Percentiles rank a stretch among this genome's conserved stretches.
These are phyloP conservation scores for Plasmodium gaboni DNA, from an alignment of 169 alveolate species.

Conservation along the genomic window DNA sequence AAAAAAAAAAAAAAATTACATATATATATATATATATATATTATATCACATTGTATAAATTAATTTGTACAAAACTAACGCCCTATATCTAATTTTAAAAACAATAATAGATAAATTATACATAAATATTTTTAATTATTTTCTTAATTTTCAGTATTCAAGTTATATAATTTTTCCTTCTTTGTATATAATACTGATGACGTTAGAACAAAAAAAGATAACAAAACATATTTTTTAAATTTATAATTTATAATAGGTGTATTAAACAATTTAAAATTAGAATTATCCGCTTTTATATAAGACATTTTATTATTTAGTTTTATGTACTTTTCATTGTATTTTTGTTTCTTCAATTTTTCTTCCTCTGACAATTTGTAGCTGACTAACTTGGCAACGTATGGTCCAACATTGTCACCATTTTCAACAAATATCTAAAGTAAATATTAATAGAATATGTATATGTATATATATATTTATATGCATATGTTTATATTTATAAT, in stretches of 20 bases:
- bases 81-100: too few species aligned
- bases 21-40: too few species aligned
- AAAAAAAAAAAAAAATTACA: too few species aligned
- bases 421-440: conserved; percentile 80
- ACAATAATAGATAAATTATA: too few species aligned
- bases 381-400: conserved; percentile 79
- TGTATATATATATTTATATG: neutral
- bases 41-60: too few species aligned
- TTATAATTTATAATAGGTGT: conserved; percentile 14
- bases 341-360: conserved; percentile 44
- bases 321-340: conserved; percentile 67
- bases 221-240: conserved; percentile 22
- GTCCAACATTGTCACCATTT: conserved; percentile 86
- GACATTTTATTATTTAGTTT: conserved; percentile 45
- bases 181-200: conserved; percentile 41
- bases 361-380: conserved; percentile 66
- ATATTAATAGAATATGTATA: neutral
- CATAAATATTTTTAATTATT: neutral
- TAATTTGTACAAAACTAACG: too few species aligned
- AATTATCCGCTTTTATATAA: conserved; percentile 5
- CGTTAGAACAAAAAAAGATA: conserved; percentile 34
- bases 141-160: conserved; percentile 9
- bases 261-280: conserved; percentile 12
- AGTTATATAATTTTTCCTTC: conserved; percentile 17
- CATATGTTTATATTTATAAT: conserved; percentile 1